Evolutionary conservation across 352 stramenopile species (phyloP).

Genomic region (Peronosclerospora sorghi): DNA sequence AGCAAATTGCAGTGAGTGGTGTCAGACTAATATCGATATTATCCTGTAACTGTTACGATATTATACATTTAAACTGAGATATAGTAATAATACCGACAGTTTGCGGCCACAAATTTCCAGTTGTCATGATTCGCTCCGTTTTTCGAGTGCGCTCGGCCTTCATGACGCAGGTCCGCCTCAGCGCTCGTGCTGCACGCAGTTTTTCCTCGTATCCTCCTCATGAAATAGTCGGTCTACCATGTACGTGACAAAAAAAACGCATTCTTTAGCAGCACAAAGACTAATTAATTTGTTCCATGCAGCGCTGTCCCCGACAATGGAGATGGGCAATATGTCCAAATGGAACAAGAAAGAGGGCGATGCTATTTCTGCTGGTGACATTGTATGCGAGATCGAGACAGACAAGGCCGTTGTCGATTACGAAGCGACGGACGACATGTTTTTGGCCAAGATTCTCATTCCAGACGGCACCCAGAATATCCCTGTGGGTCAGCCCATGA

Average conservation of each 20-base stretch:
- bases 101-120: constrained; percentile 3
- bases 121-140: constrained; percentile 50
- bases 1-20: no score
- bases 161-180: constrained; percentile 24
- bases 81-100: no score
- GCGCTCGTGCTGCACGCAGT: constrained; percentile 24
- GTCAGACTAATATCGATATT: no score
- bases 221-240: constrained; percentile 68
- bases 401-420: constrained; percentile 99
- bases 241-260: constrained; percentile 14
- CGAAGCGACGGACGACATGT: constrained; percentile 95
- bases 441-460: constrained; percentile 94
- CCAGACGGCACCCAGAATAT: constrained; percentile 86
- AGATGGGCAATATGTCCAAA: constrained; percentile 90
- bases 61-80: no score
- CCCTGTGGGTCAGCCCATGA: constrained; percentile 88
- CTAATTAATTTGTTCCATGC: constrained; percentile 1
- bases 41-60: no score
- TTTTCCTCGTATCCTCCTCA: constrained; percentile 71
- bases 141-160: constrained; percentile 38
- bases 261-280: no score
- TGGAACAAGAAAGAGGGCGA: constrained; percentile 92
- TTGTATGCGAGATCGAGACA: constrained; percentile 96
- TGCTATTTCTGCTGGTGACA: constrained; percentile 87
- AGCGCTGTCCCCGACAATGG: constrained; percentile 97